phyloP scores from a whole-genome alignment of 169 alveolate genomes.

The Cystoisospora suis region DNA sequence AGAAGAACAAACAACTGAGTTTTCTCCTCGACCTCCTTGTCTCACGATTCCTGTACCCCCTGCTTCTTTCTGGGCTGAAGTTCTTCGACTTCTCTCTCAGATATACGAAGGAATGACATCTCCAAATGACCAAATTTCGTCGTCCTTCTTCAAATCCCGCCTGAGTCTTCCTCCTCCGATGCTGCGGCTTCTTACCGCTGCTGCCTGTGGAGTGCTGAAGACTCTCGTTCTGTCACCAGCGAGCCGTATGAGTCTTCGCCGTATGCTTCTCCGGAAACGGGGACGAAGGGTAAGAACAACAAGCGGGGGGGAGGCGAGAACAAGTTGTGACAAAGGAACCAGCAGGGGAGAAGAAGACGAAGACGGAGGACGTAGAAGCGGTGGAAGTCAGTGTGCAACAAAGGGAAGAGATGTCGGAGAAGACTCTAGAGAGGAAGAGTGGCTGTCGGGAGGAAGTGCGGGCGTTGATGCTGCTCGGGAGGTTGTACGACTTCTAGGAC shows the following conservation, averaged over 20 bases:
- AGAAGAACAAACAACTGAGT: no score
- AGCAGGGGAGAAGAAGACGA: background rate
- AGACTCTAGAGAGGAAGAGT: background rate
- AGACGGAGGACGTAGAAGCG: background rate
- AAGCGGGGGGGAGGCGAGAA: background rate
- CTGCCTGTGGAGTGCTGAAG: conserved; percentile 15
- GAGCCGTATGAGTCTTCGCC: background rate
- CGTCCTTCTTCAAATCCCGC: background rate
- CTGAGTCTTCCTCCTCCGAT: conserved; percentile 1
- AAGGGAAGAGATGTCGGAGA: background rate
- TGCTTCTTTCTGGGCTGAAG: background rate
- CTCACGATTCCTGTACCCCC: background rate
- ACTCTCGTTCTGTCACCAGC: background rate
- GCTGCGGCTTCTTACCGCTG: background rate
- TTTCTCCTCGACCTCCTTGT: no score
- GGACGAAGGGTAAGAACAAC: background rate
- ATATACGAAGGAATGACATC: background rate
- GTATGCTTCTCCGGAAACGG: background rate
- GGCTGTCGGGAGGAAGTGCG: background rate
- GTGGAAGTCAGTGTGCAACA: background rate
- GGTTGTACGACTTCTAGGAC: background rate
- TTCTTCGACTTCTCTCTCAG: background rate
- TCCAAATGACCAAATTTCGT: background rate
- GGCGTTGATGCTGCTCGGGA: background rate
- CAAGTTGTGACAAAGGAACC: background rate